Base-by-base conservation (phyloP, 164 flowering plant genomes). In the Nelumbo lutea region DNA sequence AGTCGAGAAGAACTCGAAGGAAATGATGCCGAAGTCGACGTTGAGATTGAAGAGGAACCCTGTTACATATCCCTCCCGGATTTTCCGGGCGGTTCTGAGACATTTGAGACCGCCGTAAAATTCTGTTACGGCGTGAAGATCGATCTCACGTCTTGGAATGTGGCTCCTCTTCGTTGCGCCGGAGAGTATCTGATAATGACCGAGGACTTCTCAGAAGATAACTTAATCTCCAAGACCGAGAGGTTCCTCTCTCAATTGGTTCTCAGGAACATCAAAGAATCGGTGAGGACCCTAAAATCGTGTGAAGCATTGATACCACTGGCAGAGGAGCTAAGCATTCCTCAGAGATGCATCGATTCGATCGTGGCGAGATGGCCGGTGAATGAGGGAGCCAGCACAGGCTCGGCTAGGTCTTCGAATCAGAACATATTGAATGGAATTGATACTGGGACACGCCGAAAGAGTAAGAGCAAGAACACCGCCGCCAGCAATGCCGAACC, bases 91-190 rank as follows among this genome's bases (percentile, higher is more conserved):
- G 95, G 93, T 42, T 83, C 88, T 0, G 89, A 88, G 45, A 70
- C 91, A 0, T 90, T 93, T 63, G 98, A 93, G 75, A 60, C 74
- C 65, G 95, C 87, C 3, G 93, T 91, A 1, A 93, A 90, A 77
- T 90, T 86, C 83, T 93, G 98, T 50, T 93, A 93, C 78, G 93
- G 95, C 56, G 91, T 93, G 5, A 93, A 88, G 75, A 73, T 85
- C 58, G 91, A 89, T 3, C 62, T 93, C 46, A 66, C 87, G 40
- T 57, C 95, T 9, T 75, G 83, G 43, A 88, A 74, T 63, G 91
- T 79, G 7, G 96, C 83, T 14, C 82, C 89, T 0, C 93, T 93
- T 64, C 90, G 93, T 48, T 93, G 98, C 68, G 98, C 95, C 51
- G 98, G 79, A 1, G 91, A 89, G 76, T 80, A 75, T 51, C 81